Evolutionary conservation across 768 basidiomycete species (phyloP).

Genomic region (Xerocomus brunneocitrinus): DNA sequence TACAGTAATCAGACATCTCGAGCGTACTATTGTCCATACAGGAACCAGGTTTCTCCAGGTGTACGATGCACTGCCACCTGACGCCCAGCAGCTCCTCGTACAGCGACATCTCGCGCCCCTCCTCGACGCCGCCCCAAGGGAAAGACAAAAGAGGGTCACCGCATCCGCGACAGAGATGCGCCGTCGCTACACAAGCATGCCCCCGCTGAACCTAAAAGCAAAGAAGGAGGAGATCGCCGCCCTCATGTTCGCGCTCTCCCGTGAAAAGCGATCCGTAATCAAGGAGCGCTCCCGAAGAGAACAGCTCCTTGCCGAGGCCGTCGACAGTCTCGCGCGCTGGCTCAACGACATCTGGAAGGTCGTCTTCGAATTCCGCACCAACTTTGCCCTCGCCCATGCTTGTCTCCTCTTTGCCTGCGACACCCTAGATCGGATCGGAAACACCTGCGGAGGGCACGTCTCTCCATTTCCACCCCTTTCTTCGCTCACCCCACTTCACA

Average conservation of each 20-base stretch:
- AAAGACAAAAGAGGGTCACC: slow-evolving; percentile 37
- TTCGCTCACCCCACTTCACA: slow-evolving; percentile 2
- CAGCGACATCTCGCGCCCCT: slow-evolving; percentile 48
- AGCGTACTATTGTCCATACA: not conserved
- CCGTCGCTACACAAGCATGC: slow-evolving; percentile 37
- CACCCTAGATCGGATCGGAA: slow-evolving; percentile 41
- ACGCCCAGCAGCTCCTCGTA: slow-evolving; percentile 46
- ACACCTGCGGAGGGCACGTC: slow-evolving; percentile 36
- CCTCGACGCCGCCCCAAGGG: slow-evolving; percentile 40
- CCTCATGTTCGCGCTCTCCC: slow-evolving; percentile 49
- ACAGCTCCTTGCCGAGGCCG: slow-evolving; percentile 51
- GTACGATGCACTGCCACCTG: slow-evolving; percentile 49
- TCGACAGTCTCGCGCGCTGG: slow-evolving; percentile 55
- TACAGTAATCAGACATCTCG: not conserved
- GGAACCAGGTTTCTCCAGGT: slow-evolving; percentile 40
- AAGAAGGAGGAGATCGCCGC: slow-evolving; percentile 53
- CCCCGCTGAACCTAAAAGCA: slow-evolving; percentile 45
- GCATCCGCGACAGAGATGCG: slow-evolving; percentile 40
- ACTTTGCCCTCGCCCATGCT: slow-evolving; percentile 48
- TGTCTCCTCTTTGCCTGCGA: slow-evolving; percentile 53
- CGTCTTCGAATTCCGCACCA: slow-evolving; percentile 53
- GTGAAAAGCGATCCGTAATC: slow-evolving; percentile 51
- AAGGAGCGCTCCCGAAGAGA: slow-evolving; percentile 51
- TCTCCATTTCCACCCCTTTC: slow-evolving; percentile 6
- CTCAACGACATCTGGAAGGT: slow-evolving; percentile 60